Evolutionary conservation across 2,329 filamentous ascomycete genomes (phyloP).

Genomic region (Talaromyces piceae): DNA sequence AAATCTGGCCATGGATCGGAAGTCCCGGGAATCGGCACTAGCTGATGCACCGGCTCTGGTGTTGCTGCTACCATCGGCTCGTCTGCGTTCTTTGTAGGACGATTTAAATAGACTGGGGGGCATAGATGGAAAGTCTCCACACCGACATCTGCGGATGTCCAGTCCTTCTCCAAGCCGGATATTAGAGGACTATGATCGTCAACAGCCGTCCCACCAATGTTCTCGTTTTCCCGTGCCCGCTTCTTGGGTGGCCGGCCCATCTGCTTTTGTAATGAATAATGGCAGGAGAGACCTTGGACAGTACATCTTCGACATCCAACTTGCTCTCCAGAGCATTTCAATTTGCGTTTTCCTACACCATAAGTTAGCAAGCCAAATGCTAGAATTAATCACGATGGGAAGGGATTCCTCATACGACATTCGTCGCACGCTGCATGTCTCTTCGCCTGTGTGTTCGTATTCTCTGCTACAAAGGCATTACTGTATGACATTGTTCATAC

Average conservation of each 20-base stretch:
- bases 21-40: slow-evolving; percentile 22
- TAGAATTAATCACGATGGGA: slow-evolving; percentile 1
- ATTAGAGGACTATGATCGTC: slow-evolving; percentile 14
- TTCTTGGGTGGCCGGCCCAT: slow-evolving; percentile 43
- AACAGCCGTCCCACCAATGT: slow-evolving; percentile 11
- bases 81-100: slow-evolving; percentile 10
- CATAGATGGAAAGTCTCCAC: slow-evolving; percentile 22
- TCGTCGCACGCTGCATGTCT: slow-evolving; percentile 43
- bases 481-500: slow-evolving; percentile 1
- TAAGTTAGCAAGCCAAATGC: slow-evolving; percentile 11
- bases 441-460: slow-evolving; percentile 26
- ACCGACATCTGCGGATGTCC: slow-evolving; percentile 13
- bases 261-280: slow-evolving; percentile 42
- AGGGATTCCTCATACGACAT: slow-evolving; percentile 40
- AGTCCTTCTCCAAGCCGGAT: slow-evolving; percentile 17
- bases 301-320: slow-evolving; percentile 36
- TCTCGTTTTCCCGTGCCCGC: slow-evolving; percentile 25
- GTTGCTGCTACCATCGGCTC: not conserved
- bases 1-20: slow-evolving; percentile 36
- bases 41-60: slow-evolving; percentile 17
- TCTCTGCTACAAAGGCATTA: slow-evolving; percentile 8
- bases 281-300: slow-evolving; percentile 35
- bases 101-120: slow-evolving; percentile 20
- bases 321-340: slow-evolving; percentile 42
- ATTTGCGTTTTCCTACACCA: slow-evolving; percentile 37